A percentile compares a stretch with the other conserved stretches of the same genome.
Conservation (phyloP, 2,329 filamentous ascomycete genomes). For the Bipolaris bicolor region DNA sequence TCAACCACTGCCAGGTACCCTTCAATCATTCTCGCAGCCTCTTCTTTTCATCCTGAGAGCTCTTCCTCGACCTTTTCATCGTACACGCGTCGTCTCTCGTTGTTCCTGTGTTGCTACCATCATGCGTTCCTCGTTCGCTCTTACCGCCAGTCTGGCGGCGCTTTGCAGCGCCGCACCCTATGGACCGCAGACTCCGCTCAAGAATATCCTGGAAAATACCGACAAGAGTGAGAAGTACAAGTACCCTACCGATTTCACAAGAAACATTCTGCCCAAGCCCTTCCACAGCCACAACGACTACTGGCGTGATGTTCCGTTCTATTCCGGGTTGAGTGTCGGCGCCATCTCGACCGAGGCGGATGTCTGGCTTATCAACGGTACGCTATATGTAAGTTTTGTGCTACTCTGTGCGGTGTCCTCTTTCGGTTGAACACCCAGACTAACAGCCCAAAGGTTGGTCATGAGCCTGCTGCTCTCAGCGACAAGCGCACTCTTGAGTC, state of each 20-base stretch:
- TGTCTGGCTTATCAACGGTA: conserved; percentile 64
- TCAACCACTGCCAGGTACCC: conserved; percentile 12
- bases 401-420: neutral
- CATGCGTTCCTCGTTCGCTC: conserved; percentile 31
- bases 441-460: conserved; percentile 56
- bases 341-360: conserved; percentile 66
- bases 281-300: conserved; percentile 68
- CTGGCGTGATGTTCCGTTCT: conserved; percentile 57
- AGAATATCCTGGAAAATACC: conserved; percentile 63
- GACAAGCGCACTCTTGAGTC: conserved; percentile 60
- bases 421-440: neutral
- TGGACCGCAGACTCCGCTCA: conserved; percentile 54
- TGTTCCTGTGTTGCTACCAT: conserved; percentile 7
- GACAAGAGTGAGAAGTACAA: conserved; percentile 59
- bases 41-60: neutral
- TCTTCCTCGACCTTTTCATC: neutral
- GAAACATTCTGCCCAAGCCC: conserved; percentile 63
- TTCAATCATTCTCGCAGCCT: conserved; percentile 7
- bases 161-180: conserved; percentile 37
- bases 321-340: conserved; percentile 62
- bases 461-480: conserved; percentile 60
- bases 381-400: conserved; percentile 56
- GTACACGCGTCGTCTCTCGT: neutral
- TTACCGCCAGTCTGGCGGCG: conserved; percentile 21
- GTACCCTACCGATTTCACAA: conserved; percentile 67